Percentiles rank a stretch among this genome's conserved stretches.
phyloP scores from a whole-genome alignment of 2,329 filamentous ascomycete species.

The Plenodomus tracheiphilus region DNA sequence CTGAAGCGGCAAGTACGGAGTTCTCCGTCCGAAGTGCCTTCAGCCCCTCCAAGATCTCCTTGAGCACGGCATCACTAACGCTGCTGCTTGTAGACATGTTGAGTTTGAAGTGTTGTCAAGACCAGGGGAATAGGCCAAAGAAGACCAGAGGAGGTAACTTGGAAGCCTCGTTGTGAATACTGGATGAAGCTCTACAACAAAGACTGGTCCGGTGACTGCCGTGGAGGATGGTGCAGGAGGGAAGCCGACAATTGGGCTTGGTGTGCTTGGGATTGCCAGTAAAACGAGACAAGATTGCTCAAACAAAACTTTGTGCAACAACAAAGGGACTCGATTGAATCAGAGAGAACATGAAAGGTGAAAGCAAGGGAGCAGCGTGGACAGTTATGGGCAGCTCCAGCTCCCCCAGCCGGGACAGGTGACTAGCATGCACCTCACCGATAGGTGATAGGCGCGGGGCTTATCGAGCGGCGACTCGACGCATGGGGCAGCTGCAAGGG shows the following conservation, averaged over 20 bases:
- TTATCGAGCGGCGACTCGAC: constrained; percentile 29
- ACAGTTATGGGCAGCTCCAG: constrained; percentile 16
- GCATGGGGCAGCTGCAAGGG: constrained; percentile 33
- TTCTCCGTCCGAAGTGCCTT: constrained; percentile 62
- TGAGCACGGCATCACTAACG: constrained; percentile 48
- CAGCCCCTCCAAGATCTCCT: constrained; percentile 60
- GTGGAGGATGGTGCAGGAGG: constrained; percentile 25
- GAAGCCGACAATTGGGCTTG: constrained; percentile 16
- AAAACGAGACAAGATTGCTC: constrained; percentile 5
- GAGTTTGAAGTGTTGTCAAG: constrained; percentile 4
- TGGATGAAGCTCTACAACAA: constrained; percentile 12
- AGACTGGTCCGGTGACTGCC: constrained; percentile 4
- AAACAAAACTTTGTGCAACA: constrained; percentile 11
- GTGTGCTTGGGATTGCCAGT: not conserved
- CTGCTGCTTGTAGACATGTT: constrained; percentile 37
- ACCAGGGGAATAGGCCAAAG: not conserved
- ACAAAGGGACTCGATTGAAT: constrained; percentile 12
- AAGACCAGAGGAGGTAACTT: not conserved
- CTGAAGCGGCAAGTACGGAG: constrained; percentile 56
- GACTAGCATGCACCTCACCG: constrained; percentile 22
- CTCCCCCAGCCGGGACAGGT: constrained; percentile 14
- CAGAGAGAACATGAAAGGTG: constrained; percentile 13
- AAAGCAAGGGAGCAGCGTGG: constrained; percentile 15
- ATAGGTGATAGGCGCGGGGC: constrained; percentile 32
- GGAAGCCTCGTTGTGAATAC: constrained; percentile 2